phyloP scores from a whole-genome alignment of 1,284 basidiomycete genomes.

The Apiotrichum akiyoshidainum region DNA sequence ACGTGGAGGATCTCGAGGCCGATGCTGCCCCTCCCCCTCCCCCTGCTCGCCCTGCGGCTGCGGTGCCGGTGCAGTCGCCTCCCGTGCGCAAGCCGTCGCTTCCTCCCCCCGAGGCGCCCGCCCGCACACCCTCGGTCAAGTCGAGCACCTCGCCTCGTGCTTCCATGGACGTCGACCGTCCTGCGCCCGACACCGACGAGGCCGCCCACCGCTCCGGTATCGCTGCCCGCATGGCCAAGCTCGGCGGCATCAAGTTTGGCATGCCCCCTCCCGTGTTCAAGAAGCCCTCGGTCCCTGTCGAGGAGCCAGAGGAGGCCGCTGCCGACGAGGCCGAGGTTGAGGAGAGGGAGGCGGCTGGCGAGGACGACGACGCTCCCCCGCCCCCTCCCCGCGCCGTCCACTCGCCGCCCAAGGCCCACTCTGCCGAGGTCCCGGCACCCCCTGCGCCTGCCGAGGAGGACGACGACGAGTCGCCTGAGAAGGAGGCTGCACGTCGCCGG shows the following conservation, averaged over 20 bases:
- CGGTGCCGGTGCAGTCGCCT: not conserved
- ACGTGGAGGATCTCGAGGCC: slow-evolving; percentile 19
- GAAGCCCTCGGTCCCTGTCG: slow-evolving; percentile 14
- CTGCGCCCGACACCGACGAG: slow-evolving; percentile 54
- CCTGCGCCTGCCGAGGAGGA: slow-evolving; percentile 6
- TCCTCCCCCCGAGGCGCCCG: not conserved
- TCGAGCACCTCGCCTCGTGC: not conserved
- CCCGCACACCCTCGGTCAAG: no score
- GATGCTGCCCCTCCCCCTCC: slow-evolving; percentile 11
- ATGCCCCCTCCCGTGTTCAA: slow-evolving; percentile 49
- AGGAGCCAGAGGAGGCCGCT: slow-evolving; percentile 7
- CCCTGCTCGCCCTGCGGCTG: slow-evolving; percentile 4
- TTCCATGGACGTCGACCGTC: not conserved
- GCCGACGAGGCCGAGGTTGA: slow-evolving; percentile 8
- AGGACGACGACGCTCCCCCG: slow-evolving; percentile 5
- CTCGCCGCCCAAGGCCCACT: not conserved
- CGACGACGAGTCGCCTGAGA: slow-evolving; percentile 45
- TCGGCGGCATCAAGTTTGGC: slow-evolving; percentile 79
- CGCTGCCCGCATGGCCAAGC: slow-evolving; percentile 81
- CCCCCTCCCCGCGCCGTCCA: not conserved
- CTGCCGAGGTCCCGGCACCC: not conserved
- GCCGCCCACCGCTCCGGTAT: slow-evolving; percentile 71
- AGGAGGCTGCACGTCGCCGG: slow-evolving; percentile 44
- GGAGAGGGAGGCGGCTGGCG: slow-evolving; percentile 8
- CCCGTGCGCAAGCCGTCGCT: slow-evolving; percentile 15